A percentile compares a stretch with the other conserved stretches of the same genome.
Evolutionary conservation across 1,139 yeast genomes (phyloP).

Genomic region (Lodderomyces orthopsilosis): DNA sequence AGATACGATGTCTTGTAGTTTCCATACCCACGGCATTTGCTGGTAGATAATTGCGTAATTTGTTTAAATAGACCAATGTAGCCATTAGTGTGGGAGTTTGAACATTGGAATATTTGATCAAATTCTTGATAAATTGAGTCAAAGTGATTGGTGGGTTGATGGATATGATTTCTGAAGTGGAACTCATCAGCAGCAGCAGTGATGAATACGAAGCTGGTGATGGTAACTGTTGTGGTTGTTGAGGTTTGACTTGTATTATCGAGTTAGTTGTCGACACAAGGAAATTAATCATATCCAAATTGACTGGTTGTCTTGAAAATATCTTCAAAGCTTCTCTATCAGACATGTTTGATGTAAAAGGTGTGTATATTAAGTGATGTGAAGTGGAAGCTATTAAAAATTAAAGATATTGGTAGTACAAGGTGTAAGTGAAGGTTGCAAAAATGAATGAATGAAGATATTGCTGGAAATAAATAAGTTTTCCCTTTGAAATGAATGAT

Average conservation of each 20-base stretch:
- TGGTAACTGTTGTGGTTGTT: conserved; percentile 10
- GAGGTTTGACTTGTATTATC: conserved; percentile 58
- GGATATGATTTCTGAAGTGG: conserved; percentile 3
- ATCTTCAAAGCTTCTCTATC: conserved; percentile 63
- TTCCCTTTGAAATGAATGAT: neutral
- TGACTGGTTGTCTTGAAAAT: conserved; percentile 76
- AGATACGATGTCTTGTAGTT: conserved; percentile 90
- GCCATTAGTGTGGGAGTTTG: conserved; percentile 96
- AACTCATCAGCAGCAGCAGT: neutral
- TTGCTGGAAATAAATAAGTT: neutral
- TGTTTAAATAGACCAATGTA: conserved; percentile 74
- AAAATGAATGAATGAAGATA: neutral
- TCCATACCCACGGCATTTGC: conserved; percentile 90
- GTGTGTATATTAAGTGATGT: too few species aligned
- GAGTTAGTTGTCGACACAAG: conserved; percentile 78
- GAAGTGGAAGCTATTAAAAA: too few species aligned
- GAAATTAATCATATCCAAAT: conserved; percentile 74
- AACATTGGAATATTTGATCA: conserved; percentile 80
- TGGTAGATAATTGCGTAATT: conserved; percentile 74
- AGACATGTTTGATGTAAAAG: conserved; percentile 27
- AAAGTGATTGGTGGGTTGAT: conserved; percentile 30
- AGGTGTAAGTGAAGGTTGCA: neutral
- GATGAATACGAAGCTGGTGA: neutral
- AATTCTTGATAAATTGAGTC: conserved; percentile 62
- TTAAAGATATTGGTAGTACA: too few species aligned